Conservation (phyloP, 768 basidiomycete genomes). For the Tubosaeta sp. region DNA sequence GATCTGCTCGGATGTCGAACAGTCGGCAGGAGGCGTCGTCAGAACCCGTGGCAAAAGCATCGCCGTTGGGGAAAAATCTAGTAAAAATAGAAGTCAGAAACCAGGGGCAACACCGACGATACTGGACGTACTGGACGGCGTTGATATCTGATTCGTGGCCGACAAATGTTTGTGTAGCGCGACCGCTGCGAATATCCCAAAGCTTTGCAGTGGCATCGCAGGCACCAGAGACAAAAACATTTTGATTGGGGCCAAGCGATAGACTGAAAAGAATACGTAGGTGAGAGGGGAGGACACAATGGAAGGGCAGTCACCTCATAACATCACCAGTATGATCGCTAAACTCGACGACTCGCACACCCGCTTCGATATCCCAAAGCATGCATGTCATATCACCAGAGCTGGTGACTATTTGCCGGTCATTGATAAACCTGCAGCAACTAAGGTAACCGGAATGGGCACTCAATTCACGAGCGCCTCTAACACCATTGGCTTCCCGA, state of each 20-base stretch:
- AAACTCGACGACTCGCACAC: conserved; percentile 96
- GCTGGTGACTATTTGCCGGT: conserved; percentile 95
- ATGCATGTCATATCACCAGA: conserved; percentile 99
- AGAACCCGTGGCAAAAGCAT: conserved; percentile 97
- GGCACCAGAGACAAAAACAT: conserved; percentile 96
- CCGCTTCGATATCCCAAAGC: conserved; percentile 99
- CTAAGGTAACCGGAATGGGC: conserved; percentile 97
- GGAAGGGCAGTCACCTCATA: conserved; percentile 72
- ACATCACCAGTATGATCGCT: conserved; percentile 99
- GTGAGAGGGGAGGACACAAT: conserved; percentile 6
- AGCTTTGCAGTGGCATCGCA: conserved; percentile 98
- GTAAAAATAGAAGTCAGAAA: conserved; percentile 8
- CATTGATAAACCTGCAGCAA: conserved; percentile 98
- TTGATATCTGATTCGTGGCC: conserved; percentile 99
- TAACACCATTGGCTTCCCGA: conserved; percentile 66
- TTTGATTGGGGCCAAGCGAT: conserved; percentile 91
- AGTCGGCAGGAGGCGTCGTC: conserved; percentile 98
- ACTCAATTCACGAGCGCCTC: conserved; percentile 91
- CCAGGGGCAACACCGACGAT: not conserved
- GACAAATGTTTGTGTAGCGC: conserved; percentile 97
- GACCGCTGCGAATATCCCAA: conserved; percentile 98
- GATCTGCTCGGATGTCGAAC: conserved; percentile 96
- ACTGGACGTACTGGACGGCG: conserved; percentile 81
- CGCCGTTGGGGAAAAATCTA: conserved; percentile 99
- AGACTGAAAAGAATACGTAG: conserved; percentile 47